phyloP scores from a whole-genome alignment of 352 stramenopile species.

The Globisporangium solare region DNA sequence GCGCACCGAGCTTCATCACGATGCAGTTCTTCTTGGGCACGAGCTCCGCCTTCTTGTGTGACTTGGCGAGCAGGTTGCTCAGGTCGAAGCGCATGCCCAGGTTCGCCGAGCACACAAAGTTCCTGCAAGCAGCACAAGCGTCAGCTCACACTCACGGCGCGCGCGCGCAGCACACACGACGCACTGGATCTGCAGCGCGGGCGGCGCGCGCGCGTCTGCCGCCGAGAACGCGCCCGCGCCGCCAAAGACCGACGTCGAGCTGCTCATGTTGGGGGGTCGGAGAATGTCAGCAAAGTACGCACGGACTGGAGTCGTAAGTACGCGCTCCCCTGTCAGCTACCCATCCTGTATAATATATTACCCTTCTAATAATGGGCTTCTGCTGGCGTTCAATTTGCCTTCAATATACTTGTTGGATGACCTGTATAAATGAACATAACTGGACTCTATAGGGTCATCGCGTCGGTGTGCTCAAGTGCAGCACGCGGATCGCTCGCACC shows the following conservation, averaged over 20 bases:
- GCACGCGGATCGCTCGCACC: conserved; percentile 23
- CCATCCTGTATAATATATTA: too few species aligned
- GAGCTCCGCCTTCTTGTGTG: conserved; percentile 64
- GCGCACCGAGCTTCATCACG: conserved; percentile 70
- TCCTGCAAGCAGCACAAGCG: conserved; percentile 34
- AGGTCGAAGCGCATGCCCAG: conserved; percentile 80
- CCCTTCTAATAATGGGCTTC: too few species aligned
- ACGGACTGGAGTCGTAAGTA: neutral
- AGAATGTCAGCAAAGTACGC: too few species aligned
- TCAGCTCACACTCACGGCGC: too few species aligned
- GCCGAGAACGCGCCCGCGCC: conserved; percentile 5
- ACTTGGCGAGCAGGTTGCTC: conserved; percentile 65
- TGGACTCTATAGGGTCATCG: neutral
- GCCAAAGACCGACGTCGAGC: neutral
- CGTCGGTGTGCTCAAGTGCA: conserved; percentile 20
- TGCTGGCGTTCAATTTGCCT: too few species aligned
- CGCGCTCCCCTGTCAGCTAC: neutral
- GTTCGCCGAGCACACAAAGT: conserved; percentile 79
- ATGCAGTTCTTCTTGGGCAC: conserved; percentile 86
- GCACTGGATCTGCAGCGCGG: conserved; percentile 66
- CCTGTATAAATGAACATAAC: too few species aligned
- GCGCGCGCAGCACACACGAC: conserved; percentile 2
- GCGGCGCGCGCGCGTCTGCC: neutral
- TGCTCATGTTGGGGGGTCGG: conserved; percentile 12
- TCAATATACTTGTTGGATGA: too few species aligned